A percentile compares a stretch with the other conserved stretches of the same genome.
phyloP scores from a whole-genome alignment of 2,329 filamentous ascomycete species.

The Sclerotiophoma versabilis region DNA sequence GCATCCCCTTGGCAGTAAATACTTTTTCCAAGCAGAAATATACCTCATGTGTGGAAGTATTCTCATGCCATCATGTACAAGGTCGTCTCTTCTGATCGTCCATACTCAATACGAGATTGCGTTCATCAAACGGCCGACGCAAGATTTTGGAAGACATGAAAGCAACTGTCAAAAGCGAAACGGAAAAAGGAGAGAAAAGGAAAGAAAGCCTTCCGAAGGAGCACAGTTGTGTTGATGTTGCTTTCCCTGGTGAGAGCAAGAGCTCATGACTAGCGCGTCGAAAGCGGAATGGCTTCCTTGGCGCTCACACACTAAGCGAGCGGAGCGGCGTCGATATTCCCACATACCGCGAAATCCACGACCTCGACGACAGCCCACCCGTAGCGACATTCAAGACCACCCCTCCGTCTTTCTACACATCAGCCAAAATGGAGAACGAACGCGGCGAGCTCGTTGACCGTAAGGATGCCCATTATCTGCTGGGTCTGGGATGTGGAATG shows the following conservation, averaged over 20 bases:
- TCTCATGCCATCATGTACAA: no score
- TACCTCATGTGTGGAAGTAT: no score
- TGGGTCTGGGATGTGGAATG: not conserved
- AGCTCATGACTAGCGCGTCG: constrained; percentile 2
- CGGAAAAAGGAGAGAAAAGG: no score
- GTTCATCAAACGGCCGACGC: no score
- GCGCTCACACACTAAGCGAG: constrained; percentile 11
- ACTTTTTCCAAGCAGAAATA: no score
- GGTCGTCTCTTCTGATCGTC: no score
- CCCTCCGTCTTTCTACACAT: constrained; percentile 37
- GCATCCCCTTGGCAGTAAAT: no score
- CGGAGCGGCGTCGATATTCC: constrained; percentile 8
- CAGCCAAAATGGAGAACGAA: constrained; percentile 96
- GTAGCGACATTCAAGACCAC: constrained; percentile 33
- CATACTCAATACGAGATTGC: no score
- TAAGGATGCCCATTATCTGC: constrained; percentile 21
- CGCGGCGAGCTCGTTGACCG: constrained; percentile 98
- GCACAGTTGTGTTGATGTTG: constrained; percentile 1
- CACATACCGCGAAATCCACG: constrained; percentile 18
- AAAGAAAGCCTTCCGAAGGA: no score
- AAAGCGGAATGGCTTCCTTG: constrained; percentile 8
- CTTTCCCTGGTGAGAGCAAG: not conserved
- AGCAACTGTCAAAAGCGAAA: no score
- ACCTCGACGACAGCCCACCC: constrained; percentile 34
- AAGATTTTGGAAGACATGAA: not conserved